Conservation (phyloP, 176 grass and related monocot species). For the Phragmites australis region DNA sequence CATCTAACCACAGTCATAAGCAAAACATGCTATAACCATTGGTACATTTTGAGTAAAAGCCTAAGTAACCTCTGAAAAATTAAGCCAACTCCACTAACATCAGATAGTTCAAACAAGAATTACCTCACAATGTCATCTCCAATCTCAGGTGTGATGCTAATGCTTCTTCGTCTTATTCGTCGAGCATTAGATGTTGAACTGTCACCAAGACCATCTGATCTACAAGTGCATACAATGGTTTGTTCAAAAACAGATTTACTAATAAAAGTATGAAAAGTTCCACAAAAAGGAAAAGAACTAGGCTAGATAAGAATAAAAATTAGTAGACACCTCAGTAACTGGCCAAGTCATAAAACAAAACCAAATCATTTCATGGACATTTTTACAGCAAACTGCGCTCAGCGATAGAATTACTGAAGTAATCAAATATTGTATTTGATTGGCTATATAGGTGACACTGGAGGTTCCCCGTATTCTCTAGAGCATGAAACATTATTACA, state of each 20-base stretch:
- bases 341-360: slow-evolving; percentile 4
- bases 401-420: neutral
- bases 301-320: slow-evolving; percentile 4
- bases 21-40: neutral
- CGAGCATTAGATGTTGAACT: slow-evolving; percentile 62
- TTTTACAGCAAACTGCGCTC: neutral
- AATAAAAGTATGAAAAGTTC: neutral
- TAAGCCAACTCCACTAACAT: slow-evolving; percentile 3
- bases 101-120: slow-evolving; percentile 32
- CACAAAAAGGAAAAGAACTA: slow-evolving; percentile 3
- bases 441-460: neutral
- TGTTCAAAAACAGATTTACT: slow-evolving; percentile 28
- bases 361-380: neutral
- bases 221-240: slow-evolving; percentile 46
- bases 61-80: slow-evolving; percentile 6
- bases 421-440: neutral
- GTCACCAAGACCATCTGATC: slow-evolving; percentile 76
- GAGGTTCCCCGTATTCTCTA: neutral
- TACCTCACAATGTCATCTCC: slow-evolving; percentile 98
- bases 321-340: neutral
- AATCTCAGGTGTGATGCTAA: slow-evolving; percentile 99
- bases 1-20: slow-evolving; percentile 11
- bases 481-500: neutral
- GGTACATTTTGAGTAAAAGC: slow-evolving; percentile 32
- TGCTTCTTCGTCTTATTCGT: slow-evolving; percentile 92